phyloP scores from a whole-genome alignment of 768 basidiomycete species.

The Postia placenta region DNA sequence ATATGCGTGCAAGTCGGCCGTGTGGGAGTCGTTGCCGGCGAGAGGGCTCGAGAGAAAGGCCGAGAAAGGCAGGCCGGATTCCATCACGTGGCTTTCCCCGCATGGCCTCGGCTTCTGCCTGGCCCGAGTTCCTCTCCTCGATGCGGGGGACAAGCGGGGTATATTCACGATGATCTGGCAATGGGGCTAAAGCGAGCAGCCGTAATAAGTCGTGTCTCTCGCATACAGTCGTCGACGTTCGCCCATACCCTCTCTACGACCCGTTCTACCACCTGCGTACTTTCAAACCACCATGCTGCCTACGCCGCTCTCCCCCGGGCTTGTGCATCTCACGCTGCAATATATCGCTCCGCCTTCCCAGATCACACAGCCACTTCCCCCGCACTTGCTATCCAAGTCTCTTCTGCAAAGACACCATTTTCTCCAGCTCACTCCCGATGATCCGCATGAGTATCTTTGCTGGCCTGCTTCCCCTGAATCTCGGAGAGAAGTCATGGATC shows the following conservation, averaged over 20 bases:
- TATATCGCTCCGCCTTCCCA: slow-evolving; percentile 50
- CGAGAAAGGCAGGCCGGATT: slow-evolving; percentile 1
- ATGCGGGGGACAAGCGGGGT: neutral
- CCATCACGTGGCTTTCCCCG: neutral
- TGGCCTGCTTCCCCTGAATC: slow-evolving; percentile 48
- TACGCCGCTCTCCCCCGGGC: slow-evolving; percentile 29
- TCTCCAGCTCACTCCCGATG: slow-evolving; percentile 45
- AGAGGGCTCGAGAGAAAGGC: neutral
- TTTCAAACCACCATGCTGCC: slow-evolving; percentile 25
- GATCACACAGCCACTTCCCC: slow-evolving; percentile 45
- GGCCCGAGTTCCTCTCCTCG: neutral
- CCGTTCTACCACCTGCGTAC: neutral
- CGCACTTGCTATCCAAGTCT: slow-evolving; percentile 51
- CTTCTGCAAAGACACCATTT: slow-evolving; percentile 63
- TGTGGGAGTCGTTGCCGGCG: slow-evolving; percentile 1
- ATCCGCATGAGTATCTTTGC: slow-evolving; percentile 52
- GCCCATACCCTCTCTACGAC: neutral
- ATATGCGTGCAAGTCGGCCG: slow-evolving; percentile 6
- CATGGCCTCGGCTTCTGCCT: neutral
- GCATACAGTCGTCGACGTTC: neutral
- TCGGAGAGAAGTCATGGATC: slow-evolving; percentile 30
- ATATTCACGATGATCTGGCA: no score
- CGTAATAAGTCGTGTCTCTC: no score
- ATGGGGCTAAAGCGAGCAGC: no score
- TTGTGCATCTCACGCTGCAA: slow-evolving; percentile 44